These are phyloP conservation scores for Dothideomycetidae sp. DNA, from an alignment of 2,329 filamentous ascomycete genomes.

Conservation along the genomic window DNA sequence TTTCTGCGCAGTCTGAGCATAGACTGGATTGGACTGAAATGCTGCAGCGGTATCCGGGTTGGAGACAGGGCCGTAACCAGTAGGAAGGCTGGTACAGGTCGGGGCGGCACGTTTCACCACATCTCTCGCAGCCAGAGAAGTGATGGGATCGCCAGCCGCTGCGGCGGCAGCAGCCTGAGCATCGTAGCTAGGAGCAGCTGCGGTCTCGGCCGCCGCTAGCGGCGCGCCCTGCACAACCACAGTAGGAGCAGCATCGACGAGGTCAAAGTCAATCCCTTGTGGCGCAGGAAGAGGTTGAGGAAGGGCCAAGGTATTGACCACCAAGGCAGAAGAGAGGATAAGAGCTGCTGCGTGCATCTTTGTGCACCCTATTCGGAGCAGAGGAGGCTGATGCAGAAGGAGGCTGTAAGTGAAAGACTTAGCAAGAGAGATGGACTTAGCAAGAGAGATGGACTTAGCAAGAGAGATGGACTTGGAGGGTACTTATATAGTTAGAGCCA, in stretches of 20 bases:
- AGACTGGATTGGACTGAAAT: constrained; percentile 16
- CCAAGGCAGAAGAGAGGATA: constrained; percentile 4
- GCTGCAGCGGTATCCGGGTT: constrained; percentile 22
- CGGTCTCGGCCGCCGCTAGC: constrained; percentile 7
- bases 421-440: not conserved
- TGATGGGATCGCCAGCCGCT: constrained; percentile 1
- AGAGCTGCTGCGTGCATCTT: constrained; percentile 2
- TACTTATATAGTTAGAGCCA: constrained; percentile 10
- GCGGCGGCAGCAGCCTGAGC: constrained; percentile 8
- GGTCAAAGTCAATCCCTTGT: constrained; percentile 16
- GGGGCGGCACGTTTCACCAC: constrained; percentile 9
- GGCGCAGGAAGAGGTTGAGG: constrained; percentile 11
- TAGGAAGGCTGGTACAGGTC: constrained; percentile 14
- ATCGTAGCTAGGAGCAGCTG: constrained; percentile 7
- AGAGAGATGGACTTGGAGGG: constrained; percentile 4
- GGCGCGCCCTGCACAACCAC: constrained; percentile 9
- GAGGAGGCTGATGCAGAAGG: too few relatives aligned
- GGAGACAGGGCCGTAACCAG: constrained; percentile 13
- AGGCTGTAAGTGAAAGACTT: not conserved
- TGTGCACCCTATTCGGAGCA: too few relatives aligned
- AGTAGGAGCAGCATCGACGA: constrained; percentile 12
- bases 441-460: not conserved
- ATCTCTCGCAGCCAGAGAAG: constrained; percentile 6
- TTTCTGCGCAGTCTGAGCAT: constrained; percentile 15
- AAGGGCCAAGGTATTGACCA: not conserved